Percentiles rank a stretch among this genome's conserved stretches.
Evolutionary conservation across 1,139 yeast species (phyloP).

Genomic region (Yamadazyma diddensiae): DNA sequence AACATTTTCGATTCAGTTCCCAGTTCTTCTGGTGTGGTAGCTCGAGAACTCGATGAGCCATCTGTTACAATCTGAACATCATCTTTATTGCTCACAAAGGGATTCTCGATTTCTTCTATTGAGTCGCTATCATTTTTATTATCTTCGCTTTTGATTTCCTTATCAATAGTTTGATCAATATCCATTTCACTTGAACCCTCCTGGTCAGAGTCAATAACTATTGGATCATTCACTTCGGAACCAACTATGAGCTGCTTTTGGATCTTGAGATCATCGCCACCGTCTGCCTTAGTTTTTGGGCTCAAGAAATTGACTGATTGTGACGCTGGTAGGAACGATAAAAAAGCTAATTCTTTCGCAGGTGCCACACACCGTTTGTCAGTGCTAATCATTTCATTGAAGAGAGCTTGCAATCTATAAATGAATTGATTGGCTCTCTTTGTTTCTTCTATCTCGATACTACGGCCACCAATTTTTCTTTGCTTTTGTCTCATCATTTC

Average conservation of each 20-base stretch:
- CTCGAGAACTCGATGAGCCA: slow-evolving; percentile 1
- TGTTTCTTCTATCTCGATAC: slow-evolving; percentile 69
- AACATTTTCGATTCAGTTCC: slow-evolving; percentile 19
- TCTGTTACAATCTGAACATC: background rate
- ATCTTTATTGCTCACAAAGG: background rate
- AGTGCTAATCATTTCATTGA: slow-evolving; percentile 65
- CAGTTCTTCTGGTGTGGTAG: slow-evolving; percentile 1
- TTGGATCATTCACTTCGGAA: slow-evolving; percentile 7
- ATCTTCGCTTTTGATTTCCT: slow-evolving; percentile 4
- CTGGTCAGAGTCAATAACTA: slow-evolving; percentile 12
- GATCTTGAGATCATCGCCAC: background rate
- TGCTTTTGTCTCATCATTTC: slow-evolving; percentile 15
- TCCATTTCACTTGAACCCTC: slow-evolving; percentile 7
- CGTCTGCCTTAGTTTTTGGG: slow-evolving; percentile 11
- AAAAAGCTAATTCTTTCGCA: slow-evolving; percentile 76
- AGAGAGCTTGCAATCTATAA: slow-evolving; percentile 65
- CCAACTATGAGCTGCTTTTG: background rate
- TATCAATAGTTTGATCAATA: slow-evolving; percentile 5
- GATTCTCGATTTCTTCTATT: slow-evolving; percentile 7
- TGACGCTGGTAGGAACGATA: slow-evolving; percentile 79
- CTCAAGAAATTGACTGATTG: slow-evolving; percentile 57
- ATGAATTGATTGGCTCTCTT: slow-evolving; percentile 80
- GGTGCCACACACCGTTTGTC: slow-evolving; percentile 71
- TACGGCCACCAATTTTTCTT: slow-evolving; percentile 84
- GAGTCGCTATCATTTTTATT: slow-evolving; percentile 6